These are phyloP conservation scores for Aureobasidium sp. DNA, from an alignment of 2,329 filamentous ascomycete genomes.

Conservation along the genomic window DNA sequence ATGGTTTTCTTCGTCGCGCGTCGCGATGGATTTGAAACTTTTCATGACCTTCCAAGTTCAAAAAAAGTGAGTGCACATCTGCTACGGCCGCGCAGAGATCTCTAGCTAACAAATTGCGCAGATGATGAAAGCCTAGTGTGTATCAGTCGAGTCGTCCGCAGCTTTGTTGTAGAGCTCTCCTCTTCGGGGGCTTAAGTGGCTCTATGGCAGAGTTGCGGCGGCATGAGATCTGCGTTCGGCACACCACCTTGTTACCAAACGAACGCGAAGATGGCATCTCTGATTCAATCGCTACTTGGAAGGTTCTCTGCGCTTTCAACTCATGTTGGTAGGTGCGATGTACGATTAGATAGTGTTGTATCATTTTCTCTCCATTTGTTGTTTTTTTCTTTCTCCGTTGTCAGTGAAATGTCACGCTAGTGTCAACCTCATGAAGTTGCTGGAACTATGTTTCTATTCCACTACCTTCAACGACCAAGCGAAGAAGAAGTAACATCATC, in stretches of 20 bases:
- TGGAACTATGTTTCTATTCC: slow-evolving; percentile 18
- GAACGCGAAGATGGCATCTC: slow-evolving; percentile 98
- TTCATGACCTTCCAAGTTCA: slow-evolving; percentile 98
- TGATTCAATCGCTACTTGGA: slow-evolving; percentile 57
- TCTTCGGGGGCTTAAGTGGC: slow-evolving; percentile 85
- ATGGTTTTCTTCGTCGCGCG: slow-evolving; percentile 20
- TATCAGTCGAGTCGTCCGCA: slow-evolving; percentile 75
- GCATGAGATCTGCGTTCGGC: slow-evolving; percentile 99
- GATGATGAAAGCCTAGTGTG: slow-evolving; percentile 99
- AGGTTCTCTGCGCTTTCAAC: slow-evolving; percentile 27
- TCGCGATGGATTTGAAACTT: slow-evolving; percentile 41
- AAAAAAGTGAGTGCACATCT: slow-evolving; percentile 66
- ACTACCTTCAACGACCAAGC: slow-evolving; percentile 23
- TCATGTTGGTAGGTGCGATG: background rate
- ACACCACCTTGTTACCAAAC: slow-evolving; percentile 97
- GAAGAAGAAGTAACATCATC: slow-evolving; percentile 24
- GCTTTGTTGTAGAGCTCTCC: slow-evolving; percentile 72
- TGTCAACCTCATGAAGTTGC: slow-evolving; percentile 19
- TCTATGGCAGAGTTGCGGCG: slow-evolving; percentile 57
- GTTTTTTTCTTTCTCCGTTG: background rate
- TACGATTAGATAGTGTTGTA: background rate
- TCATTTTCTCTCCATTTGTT: background rate
- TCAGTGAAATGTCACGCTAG: background rate
- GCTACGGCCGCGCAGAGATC: slow-evolving; percentile 6
- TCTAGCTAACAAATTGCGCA: slow-evolving; percentile 35